Conservation (phyloP, 116 monocot species). For the Iris pallida region DNA sequence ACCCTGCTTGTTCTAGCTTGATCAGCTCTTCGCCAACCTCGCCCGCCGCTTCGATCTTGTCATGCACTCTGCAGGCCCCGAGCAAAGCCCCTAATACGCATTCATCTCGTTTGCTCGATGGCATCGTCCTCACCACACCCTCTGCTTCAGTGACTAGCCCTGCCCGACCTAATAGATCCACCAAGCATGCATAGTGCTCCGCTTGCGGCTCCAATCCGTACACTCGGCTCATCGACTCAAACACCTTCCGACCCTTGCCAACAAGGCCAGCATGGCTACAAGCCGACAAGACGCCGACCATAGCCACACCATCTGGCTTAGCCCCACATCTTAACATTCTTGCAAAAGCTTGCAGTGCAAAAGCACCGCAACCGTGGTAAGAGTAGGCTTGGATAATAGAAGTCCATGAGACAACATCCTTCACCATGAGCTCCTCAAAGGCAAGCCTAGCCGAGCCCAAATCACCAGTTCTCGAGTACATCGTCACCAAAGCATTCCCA, state of each 20-base stretch:
- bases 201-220: conserved; percentile 27
- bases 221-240: conserved; percentile 28
- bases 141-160: conserved; percentile 32
- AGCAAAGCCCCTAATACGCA: conserved; percentile 32
- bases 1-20: conserved; percentile 12
- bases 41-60: conserved; percentile 16
- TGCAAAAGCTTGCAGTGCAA: conserved; percentile 30
- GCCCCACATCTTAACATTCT: conserved; percentile 29
- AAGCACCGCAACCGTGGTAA: conserved; percentile 28
- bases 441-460: conserved; percentile 20
- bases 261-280: conserved; percentile 40
- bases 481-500: conserved; percentile 34
- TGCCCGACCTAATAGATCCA: conserved; percentile 37
- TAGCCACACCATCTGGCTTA: conserved; percentile 25
- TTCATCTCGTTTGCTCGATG: conserved; percentile 14
- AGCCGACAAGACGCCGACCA: conserved; percentile 34
- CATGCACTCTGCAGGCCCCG: conserved; percentile 36
- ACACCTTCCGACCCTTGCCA: conserved; percentile 30
- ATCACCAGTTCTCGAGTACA: conserved; percentile 41
- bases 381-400: conserved; percentile 36
- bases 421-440: conserved; percentile 23
- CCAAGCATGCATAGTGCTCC: conserved; percentile 36
- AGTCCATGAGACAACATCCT: conserved; percentile 45
- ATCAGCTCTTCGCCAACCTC: conserved; percentile 37
- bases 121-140: conserved; percentile 13